These are phyloP conservation scores for Volvariella volvacea DNA, from an alignment of 1,284 basidiomycete genomes.

Conservation along the genomic window DNA sequence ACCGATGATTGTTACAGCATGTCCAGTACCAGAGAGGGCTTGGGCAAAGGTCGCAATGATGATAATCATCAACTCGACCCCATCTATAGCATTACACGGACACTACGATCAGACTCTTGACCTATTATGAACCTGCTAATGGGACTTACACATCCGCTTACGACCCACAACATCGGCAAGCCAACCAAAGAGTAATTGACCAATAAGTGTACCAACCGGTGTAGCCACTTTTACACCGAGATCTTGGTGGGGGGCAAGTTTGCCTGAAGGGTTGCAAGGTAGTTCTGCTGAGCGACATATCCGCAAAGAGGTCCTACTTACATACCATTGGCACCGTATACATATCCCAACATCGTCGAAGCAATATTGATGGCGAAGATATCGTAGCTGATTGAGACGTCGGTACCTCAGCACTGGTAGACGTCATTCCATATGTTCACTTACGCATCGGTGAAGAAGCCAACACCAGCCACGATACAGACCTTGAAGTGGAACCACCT, in stretches of 20 bases:
- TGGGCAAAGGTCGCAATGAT: conserved; percentile 60
- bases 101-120: not conserved
- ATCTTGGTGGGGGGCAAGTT: conserved; percentile 53
- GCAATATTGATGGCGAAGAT: conserved; percentile 76
- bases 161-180: conserved; percentile 66
- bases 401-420: too few relatives aligned
- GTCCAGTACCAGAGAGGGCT: conserved; percentile 50
- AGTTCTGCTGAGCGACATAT: too few relatives aligned
- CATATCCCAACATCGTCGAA: conserved; percentile 69
- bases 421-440: too few relatives aligned
- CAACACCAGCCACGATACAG: conserved; percentile 68
- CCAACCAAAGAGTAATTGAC: conserved; percentile 69
- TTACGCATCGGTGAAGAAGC: conserved; percentile 80
- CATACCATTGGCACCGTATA: conserved; percentile 49
- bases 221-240: conserved; percentile 78
- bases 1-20: conserved; percentile 64
- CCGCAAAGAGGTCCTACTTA: too few relatives aligned
- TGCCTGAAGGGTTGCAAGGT: conserved; percentile 2
- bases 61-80: conserved; percentile 68
- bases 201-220: conserved; percentile 55
- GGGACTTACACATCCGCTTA: conserved; percentile 62
- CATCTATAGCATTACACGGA: conserved; percentile 40
- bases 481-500: conserved; percentile 70
- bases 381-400: conserved; percentile 42
- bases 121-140: too few relatives aligned